Evolutionary conservation across 345 rosid species (phyloP).

Genomic region (Lumnitzera littorea): DNA sequence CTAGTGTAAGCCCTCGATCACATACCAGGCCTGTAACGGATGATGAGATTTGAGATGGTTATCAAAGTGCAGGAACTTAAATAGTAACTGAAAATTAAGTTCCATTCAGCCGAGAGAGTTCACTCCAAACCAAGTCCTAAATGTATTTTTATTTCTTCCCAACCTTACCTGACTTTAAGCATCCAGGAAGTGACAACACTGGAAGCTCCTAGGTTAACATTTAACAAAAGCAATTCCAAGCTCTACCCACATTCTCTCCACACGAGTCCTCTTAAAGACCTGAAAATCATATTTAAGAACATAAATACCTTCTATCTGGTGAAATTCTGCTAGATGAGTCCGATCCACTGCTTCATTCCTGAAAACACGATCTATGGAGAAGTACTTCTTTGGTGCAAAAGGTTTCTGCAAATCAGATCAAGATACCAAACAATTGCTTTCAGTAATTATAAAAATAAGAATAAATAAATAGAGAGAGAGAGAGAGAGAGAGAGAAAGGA

Average conservation of each 20-base stretch:
- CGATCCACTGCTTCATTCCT: slow-evolving; percentile 97
- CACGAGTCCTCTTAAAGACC: slow-evolving; percentile 71
- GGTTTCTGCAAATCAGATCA: slow-evolving; percentile 31
- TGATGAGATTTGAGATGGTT: background rate
- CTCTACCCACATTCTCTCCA: too few relatives aligned
- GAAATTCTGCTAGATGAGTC: slow-evolving; percentile 95
- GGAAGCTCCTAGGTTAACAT: too few relatives aligned
- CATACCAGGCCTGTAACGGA: slow-evolving; percentile 72
- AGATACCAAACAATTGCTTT: slow-evolving; percentile 3
- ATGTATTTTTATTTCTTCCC: too few relatives aligned
- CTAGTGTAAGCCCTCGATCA: slow-evolving; percentile 87
- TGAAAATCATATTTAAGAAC: slow-evolving; percentile 26
- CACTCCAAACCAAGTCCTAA: too few relatives aligned
- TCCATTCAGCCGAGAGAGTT: too few relatives aligned
- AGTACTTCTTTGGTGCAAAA: slow-evolving; percentile 76
- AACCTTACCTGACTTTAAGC: too few relatives aligned
- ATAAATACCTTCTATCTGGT: slow-evolving; percentile 88
- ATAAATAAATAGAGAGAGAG: background rate
- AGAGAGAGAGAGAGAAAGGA: background rate
- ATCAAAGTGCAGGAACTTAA: too few relatives aligned
- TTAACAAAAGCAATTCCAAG: too few relatives aligned
- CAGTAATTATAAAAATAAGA: too few relatives aligned
- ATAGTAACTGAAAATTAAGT: too few relatives aligned
- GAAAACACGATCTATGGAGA: slow-evolving; percentile 95
- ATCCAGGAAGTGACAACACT: too few relatives aligned